Conservation (phyloP, 805 yeast species). For the Maudiozyma serrabonitensis region DNA sequence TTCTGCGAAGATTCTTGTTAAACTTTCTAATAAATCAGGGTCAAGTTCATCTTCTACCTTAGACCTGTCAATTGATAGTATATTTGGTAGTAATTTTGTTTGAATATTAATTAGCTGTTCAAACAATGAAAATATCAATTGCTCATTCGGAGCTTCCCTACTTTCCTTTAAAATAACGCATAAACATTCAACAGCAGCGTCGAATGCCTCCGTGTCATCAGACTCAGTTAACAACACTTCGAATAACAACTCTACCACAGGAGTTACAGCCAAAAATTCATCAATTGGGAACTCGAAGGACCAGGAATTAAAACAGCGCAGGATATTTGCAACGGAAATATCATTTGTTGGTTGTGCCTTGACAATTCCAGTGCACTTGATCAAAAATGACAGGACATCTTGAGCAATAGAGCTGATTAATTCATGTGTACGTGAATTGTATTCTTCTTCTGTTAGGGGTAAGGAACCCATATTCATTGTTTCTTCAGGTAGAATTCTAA, state of each 20-base stretch:
- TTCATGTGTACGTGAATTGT: conserved; percentile 49
- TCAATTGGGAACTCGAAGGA: conserved; percentile 74
- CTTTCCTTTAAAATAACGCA: conserved; percentile 75
- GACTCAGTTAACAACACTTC: conserved; percentile 42
- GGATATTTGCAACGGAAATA: conserved; percentile 31
- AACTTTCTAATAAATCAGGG: conserved; percentile 50
- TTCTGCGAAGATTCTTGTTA: conserved; percentile 73
- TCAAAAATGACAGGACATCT: conserved; percentile 53
- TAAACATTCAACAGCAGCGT: conserved; percentile 79
- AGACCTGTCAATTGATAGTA: conserved; percentile 7
- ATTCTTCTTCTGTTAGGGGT: conserved; percentile 75
- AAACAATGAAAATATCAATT: conserved; percentile 55
- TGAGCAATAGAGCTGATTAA: conserved; percentile 60
- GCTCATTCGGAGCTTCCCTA: conserved; percentile 56
- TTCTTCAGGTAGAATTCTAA: conserved; percentile 88
- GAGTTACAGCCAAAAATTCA: conserved; percentile 49
- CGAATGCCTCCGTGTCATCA: conserved; percentile 47
- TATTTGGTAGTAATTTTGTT: conserved; percentile 37
- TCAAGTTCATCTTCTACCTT: conserved; percentile 40
- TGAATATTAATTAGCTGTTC: conserved; percentile 57
- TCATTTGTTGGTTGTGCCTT: conserved; percentile 12
- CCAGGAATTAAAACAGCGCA: conserved; percentile 85
- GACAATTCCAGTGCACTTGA: conserved; percentile 32
- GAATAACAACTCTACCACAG: conserved; percentile 63
- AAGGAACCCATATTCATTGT: conserved; percentile 66